Evolutionary conservation across 1,284 basidiomycete species (phyloP), one percentile per base, ranked within the genome.

Genomic region (Takashimella tepidaria): DNA sequence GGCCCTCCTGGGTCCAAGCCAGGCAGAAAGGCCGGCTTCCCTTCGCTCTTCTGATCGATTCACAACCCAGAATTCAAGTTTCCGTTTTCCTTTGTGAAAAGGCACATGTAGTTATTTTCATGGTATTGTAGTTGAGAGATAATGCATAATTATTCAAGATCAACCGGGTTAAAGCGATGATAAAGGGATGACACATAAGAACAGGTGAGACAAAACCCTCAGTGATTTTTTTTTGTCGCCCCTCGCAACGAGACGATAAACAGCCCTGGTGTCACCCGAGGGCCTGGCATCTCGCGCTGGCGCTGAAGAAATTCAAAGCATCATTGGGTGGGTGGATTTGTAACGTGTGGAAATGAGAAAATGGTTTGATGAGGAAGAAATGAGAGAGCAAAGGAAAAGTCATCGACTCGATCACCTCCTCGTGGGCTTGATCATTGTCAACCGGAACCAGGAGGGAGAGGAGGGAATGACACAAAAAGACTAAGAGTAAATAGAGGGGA

Each of bases 301-400:
- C 72, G 72, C 63, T 73, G 72, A 73, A 73, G 72, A 73, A 73
- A 73, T 73, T 73, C 72, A 68, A 70, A 56, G 49, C 70, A 73
- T 73, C 72, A 73, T 62, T 16, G 72, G 69, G 70, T 60, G 20
- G 40, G 47, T 19, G 23, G 22, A 51, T 5, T 48, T 54, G 53
- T 47, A 50, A 22, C 47, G 55, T 47, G 50, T 50, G 51, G 27
- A n/a, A 43, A 47, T 24, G 49, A 51, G 50, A 37, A 23, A 45
- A 49, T 37, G n/a, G n/a, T n/a, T n/a, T n/a, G 31, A 37, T 8
- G 47, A n/a, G 41, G 27, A 16, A 27, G 22, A 11, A 10, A 26
- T 25, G 41, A 44, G 21, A 47, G 37, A 45, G 37, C 27, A 8
- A 45, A 19, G n/a, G 41, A 13, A 27, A 25, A 42, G 16, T 12